phyloP scores from a whole-genome alignment of 345 rosid genomes.

The Lepidium didymum region DNA sequence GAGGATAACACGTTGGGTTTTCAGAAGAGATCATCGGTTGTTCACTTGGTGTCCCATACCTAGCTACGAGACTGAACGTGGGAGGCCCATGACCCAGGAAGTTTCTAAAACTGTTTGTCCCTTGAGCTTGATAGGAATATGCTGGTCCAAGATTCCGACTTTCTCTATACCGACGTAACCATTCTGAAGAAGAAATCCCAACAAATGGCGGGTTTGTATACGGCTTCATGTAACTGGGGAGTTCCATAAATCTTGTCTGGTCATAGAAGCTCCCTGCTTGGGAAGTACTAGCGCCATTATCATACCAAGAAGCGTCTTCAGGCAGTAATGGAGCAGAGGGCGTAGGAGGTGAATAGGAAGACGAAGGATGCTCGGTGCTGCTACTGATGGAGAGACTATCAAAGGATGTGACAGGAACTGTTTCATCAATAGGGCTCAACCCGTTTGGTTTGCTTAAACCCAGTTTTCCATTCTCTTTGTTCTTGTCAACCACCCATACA shows the following conservation, averaged over 20 bases:
- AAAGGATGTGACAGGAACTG: constrained; percentile 40
- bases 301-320: constrained; percentile 61
- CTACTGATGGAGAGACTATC: constrained; percentile 42
- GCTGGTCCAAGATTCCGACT: constrained; percentile 44
- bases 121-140: constrained; percentile 31
- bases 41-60: constrained; percentile 44
- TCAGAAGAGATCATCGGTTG: constrained; percentile 30
- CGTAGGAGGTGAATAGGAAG: constrained; percentile 48
- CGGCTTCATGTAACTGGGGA: constrained; percentile 34
- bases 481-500: constrained; percentile 65
- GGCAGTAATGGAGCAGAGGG: constrained; percentile 95
- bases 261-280: constrained; percentile 30
- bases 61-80: constrained; percentile 42
- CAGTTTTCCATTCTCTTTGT: constrained; percentile 33
- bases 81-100: constrained; percentile 30
- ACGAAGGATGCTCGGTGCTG: constrained; percentile 31
- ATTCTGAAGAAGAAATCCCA: constrained; percentile 78
- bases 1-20: constrained; percentile 23
- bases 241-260: constrained; percentile 6
- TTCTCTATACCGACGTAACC: constrained; percentile 92
- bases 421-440: constrained; percentile 53
- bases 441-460: constrained; percentile 28
- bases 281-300: constrained; percentile 28
- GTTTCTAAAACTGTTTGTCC: constrained; percentile 29
- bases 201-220: constrained; percentile 33